Evolutionary conservation across 73 alveolate species (phyloP).

Genomic region (Paramecium biaurelia): DNA sequence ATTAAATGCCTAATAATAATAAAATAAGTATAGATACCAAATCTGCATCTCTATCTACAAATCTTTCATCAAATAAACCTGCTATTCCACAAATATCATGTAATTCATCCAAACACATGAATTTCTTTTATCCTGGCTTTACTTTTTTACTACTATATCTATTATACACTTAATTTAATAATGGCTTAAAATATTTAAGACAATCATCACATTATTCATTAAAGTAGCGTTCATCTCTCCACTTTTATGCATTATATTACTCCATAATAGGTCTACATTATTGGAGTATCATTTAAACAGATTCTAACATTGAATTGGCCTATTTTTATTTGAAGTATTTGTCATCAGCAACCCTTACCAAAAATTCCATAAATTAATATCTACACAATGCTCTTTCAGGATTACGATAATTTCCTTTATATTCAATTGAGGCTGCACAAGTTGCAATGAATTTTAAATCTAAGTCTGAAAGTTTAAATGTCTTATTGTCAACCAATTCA

Average conservation of each 20-base stretch:
- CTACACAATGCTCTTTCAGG: slow-evolving; percentile 69
- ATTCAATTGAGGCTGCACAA: slow-evolving; percentile 61
- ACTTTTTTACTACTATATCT: slow-evolving; percentile 65
- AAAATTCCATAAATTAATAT: slow-evolving; percentile 69
- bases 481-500: slow-evolving; percentile 46
- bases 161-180: slow-evolving; percentile 64
- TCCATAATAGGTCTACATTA: slow-evolving; percentile 53
- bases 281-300: slow-evolving; percentile 69
- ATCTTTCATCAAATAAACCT: slow-evolving; percentile 71
- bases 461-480: slow-evolving; percentile 65
- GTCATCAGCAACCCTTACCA: slow-evolving; percentile 68
- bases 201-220: slow-evolving; percentile 76
- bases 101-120: slow-evolving; percentile 79
- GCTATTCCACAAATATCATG: slow-evolving; percentile 58
- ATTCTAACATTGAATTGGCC: slow-evolving; percentile 50
- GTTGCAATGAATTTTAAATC: slow-evolving; percentile 69
- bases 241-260: slow-evolving; percentile 68
- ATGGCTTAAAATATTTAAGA: slow-evolving; percentile 61
- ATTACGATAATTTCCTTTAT: slow-evolving; percentile 62
- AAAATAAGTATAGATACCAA: background rate
- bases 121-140: slow-evolving; percentile 76
- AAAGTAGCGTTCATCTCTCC: slow-evolving; percentile 76
- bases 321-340: slow-evolving; percentile 66
- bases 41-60: slow-evolving; percentile 75
- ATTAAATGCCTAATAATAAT: slow-evolving; percentile 40